These are phyloP conservation scores for Microcos paniculata DNA, from an alignment of 345 rosid genomes.

Conservation along the genomic window DNA sequence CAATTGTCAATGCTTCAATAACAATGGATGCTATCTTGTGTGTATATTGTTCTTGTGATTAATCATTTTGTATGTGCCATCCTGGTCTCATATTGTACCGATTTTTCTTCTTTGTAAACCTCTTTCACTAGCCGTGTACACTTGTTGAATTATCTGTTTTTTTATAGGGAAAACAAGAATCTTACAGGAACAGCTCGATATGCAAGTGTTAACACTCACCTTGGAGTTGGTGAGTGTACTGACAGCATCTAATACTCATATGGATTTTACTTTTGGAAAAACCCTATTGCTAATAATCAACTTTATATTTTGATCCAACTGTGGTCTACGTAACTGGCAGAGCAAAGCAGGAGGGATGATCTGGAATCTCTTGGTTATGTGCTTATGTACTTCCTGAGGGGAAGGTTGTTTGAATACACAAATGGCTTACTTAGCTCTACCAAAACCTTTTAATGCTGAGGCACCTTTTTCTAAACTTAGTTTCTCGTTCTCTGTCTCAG, in stretches of 20 bases:
- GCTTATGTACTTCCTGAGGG: constrained; percentile 93
- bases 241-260: background rate
- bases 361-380: constrained; percentile 98
- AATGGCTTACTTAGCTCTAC: constrained; percentile 7
- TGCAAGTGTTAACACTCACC: constrained; percentile 98
- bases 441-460: background rate
- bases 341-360: constrained; percentile 99
- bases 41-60: background rate
- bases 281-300: background rate
- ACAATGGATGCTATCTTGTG: background rate
- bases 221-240: constrained; percentile 77
- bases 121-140: background rate
- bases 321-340: constrained; percentile 38
- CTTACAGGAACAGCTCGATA: constrained; percentile 98
- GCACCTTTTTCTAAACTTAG: constrained; percentile 7
- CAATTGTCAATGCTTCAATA: background rate
- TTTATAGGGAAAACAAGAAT: constrained; percentile 88
- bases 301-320: constrained; percentile 10
- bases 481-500: constrained; percentile 38
- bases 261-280: background rate
- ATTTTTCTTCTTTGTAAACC: background rate
- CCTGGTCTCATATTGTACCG: background rate
- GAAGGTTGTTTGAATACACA: constrained; percentile 58
- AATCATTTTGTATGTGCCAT: background rate
- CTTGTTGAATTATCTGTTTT: constrained; percentile 16